phyloP scores from a whole-genome alignment of 108 stramenopile genomes.

The Chaetoceros tenuissimus region DNA sequence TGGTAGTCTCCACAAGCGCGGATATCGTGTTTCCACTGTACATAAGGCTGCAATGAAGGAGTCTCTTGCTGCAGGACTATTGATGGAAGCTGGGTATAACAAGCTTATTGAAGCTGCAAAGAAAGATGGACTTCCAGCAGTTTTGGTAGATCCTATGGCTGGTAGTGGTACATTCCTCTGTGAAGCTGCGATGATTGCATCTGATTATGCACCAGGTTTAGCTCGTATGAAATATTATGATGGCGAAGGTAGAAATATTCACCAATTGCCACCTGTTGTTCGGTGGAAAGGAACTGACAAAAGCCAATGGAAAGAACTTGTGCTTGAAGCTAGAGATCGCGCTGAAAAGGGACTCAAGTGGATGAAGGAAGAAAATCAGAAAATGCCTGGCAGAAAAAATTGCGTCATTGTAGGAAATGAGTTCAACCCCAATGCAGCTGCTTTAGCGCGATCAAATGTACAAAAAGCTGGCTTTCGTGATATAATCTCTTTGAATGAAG shows the following conservation, averaged over 20 bases:
- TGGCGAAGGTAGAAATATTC: slow-evolving; percentile 27
- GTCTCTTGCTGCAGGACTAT: slow-evolving; percentile 64
- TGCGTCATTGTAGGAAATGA: slow-evolving; percentile 35
- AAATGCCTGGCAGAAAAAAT: slow-evolving; percentile 7
- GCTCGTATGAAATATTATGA: slow-evolving; percentile 33
- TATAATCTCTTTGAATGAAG: slow-evolving; percentile 39
- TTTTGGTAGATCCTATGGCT: slow-evolving; percentile 75
- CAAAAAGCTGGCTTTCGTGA: slow-evolving; percentile 36
- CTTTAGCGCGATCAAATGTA: slow-evolving; percentile 22
- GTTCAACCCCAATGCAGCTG: slow-evolving; percentile 27
- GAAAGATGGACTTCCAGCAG: slow-evolving; percentile 12
- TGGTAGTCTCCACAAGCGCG: slow-evolving; percentile 56
- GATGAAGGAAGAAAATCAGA: slow-evolving; percentile 9
- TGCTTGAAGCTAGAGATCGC: slow-evolving; percentile 50
- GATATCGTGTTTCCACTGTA: slow-evolving; percentile 45
- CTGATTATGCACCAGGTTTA: slow-evolving; percentile 69
- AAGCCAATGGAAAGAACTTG: slow-evolving; percentile 44
- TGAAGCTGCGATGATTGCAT: slow-evolving; percentile 72
- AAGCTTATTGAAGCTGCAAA: slow-evolving; percentile 30
- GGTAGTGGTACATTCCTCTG: slow-evolving; percentile 65
- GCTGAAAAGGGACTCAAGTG: slow-evolving; percentile 44
- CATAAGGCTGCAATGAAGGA: slow-evolving; percentile 83
- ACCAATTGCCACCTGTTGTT: slow-evolving; percentile 47
- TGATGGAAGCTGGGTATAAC: slow-evolving; percentile 58
- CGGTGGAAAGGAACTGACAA: slow-evolving; percentile 54